Evolutionary conservation across 495 filamentous ascomycete species (phyloP).

Genomic region (Podospora fimiseda): DNA sequence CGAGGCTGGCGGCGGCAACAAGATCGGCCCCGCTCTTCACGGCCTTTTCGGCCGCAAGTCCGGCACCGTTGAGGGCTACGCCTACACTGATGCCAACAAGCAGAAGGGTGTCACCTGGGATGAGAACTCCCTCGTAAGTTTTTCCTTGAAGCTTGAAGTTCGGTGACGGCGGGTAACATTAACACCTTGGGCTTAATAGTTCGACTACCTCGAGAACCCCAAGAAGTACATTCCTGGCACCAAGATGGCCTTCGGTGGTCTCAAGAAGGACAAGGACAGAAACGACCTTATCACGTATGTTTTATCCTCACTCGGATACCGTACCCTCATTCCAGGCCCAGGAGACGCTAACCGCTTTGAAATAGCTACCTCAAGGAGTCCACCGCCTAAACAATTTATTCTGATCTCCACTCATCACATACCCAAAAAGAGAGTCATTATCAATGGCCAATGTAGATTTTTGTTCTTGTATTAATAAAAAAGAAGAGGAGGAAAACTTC

Average conservation of each 20-base stretch:
- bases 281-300: conserved; percentile 98
- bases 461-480: conserved; percentile 13
- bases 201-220: conserved; percentile 53
- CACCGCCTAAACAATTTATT: conserved; percentile 50
- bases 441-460: conserved; percentile 1
- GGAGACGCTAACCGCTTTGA: conserved; percentile 13
- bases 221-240: conserved; percentile 86
- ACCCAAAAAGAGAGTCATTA: not conserved
- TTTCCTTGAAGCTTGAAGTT: not conserved
- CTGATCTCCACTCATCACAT: not conserved
- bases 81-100: conserved; percentile 99
- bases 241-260: conserved; percentile 99
- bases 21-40: conserved; percentile 94
- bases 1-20: conserved; percentile 81
- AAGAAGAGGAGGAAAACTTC: conserved; percentile 1
- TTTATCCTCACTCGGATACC: not conserved
- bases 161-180: not conserved
- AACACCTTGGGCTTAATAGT: conserved; percentile 27
- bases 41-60: conserved; percentile 97
- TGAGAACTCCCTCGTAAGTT: conserved; percentile 74
- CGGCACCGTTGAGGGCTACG: conserved; percentile 82
- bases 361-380: conserved; percentile 59
- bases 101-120: conserved; percentile 85
- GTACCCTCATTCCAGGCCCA: conserved; percentile 8
- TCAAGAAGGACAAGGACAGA: conserved; percentile 99